These are phyloP conservation scores for Cercospora sesami DNA, from an alignment of 2,329 filamentous ascomycete species.

Conservation along the genomic window DNA sequence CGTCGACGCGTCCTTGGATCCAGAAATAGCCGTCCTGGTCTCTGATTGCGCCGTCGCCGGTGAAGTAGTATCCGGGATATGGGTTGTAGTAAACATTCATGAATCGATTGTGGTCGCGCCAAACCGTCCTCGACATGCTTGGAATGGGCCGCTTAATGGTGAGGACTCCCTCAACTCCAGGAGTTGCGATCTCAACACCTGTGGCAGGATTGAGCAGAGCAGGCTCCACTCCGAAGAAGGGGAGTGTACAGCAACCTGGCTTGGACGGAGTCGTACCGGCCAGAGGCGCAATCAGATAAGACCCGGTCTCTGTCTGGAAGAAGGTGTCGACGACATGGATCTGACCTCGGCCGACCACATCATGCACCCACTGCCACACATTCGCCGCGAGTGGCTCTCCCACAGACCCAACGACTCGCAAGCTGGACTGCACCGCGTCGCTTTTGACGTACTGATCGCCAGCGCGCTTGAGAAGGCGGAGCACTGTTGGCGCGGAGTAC, in stretches of 20 bases:
- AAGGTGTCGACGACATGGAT: background rate
- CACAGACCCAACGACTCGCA: background rate
- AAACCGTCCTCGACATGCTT: background rate
- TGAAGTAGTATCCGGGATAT: background rate
- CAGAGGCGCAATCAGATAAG: background rate
- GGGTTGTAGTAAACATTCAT: background rate
- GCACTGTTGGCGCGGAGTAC: background rate
- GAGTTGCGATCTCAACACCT: background rate
- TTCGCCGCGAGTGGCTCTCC: background rate
- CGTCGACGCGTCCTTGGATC: background rate
- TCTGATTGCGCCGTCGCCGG: background rate
- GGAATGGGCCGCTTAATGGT: background rate
- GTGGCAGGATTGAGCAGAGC: background rate
- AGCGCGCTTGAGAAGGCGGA: background rate
- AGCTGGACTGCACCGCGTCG: background rate
- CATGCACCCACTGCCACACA: background rate
- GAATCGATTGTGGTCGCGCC: background rate
- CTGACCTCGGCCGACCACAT: background rate
- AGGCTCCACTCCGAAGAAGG: background rate
- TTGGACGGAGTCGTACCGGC: background rate
- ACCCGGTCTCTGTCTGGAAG: background rate
- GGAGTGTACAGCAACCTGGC: background rate
- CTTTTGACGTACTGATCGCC: background rate
- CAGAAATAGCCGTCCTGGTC: constrained; percentile 47
- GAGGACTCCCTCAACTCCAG: background rate